A percentile compares a stretch with the other conserved stretches of the same genome.
Evolutionary conservation across 495 filamentous ascomycete species (phyloP).

Genomic region (Xylaria acuta): DNA sequence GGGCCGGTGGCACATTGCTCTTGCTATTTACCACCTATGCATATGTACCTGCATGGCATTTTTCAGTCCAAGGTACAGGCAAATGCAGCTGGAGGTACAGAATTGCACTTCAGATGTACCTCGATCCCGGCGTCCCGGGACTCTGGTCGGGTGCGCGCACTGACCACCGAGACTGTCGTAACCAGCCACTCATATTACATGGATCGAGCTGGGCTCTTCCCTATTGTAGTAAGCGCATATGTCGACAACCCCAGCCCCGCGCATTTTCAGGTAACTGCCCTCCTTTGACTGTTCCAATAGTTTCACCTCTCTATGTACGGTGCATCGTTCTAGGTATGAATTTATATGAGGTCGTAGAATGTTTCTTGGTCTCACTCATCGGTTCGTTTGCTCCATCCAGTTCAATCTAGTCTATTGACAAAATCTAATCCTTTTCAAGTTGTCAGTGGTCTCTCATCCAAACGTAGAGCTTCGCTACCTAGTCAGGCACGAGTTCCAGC

Average conservation of each 20-base stretch:
- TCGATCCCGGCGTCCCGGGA: neutral
- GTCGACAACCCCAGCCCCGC: conserved; percentile 22
- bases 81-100: neutral
- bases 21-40: neutral
- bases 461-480: neutral
- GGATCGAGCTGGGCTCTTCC: conserved; percentile 9
- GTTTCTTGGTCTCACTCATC: neutral
- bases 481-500: neutral
- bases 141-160: neutral
- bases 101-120: neutral
- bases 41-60: neutral
- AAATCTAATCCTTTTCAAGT: neutral
- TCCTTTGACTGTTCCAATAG: no score
- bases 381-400: neutral
- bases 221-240: neutral
- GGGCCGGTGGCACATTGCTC: no score
- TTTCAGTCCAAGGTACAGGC: neutral
- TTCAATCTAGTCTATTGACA: neutral
- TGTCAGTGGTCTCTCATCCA: neutral
- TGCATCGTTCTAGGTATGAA: neutral
- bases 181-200: conserved; percentile 28
- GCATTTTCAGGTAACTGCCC: conserved; percentile 25
- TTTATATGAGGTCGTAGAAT: neutral
- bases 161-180: neutral
- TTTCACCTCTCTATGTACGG: neutral